Conservation (phyloP, 1,139 yeast genomes). For the Kodamaea alishanica region DNA sequence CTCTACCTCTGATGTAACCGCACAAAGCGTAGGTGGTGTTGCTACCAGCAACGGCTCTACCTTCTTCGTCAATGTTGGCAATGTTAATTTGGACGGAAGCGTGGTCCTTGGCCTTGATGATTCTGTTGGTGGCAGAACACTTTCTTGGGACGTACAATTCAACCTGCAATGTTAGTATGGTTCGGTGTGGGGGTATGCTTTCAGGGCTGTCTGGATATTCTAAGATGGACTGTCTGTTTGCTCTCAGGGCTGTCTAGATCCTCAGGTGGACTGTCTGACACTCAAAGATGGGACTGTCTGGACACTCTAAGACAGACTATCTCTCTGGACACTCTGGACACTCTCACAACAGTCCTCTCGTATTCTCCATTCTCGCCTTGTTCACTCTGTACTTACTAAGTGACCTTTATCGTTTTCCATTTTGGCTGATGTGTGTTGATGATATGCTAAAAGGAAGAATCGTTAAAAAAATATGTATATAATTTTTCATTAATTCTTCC, state of each 20-base stretch:
- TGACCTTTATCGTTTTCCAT: conserved; percentile 99
- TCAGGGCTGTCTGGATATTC: too few relatives aligned
- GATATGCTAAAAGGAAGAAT: conserved; percentile 6
- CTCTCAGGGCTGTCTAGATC: too few relatives aligned
- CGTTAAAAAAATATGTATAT: conserved; percentile 5
- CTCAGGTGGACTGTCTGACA: not conserved
- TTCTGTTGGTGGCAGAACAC: conserved; percentile 99
- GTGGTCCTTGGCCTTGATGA: conserved; percentile 99
- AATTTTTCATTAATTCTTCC: conserved; percentile 9
- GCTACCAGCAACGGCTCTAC: conserved; percentile 90
- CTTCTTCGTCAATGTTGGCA: conserved; percentile 76
- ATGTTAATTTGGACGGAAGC: conserved; percentile 84
- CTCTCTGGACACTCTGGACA: too few relatives aligned
- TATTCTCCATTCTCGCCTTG: not conserved
- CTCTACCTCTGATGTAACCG: conserved; percentile 80
- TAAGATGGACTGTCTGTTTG: too few relatives aligned
- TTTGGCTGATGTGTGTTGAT: conserved; percentile 39
- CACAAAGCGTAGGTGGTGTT: conserved; percentile 94
- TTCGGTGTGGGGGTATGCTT: too few relatives aligned
- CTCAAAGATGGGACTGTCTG: too few relatives aligned
- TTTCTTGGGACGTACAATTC: conserved; percentile 99
- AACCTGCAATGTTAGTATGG: conserved; percentile 57
- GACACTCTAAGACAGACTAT: not conserved
- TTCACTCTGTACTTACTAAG: conserved; percentile 66
- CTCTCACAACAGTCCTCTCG: too few relatives aligned